Percentiles rank a stretch among this genome's conserved stretches.
Evolutionary conservation across 1,284 basidiomycete genomes (phyloP).

Genomic region (Austropuccinia psidii): DNA sequence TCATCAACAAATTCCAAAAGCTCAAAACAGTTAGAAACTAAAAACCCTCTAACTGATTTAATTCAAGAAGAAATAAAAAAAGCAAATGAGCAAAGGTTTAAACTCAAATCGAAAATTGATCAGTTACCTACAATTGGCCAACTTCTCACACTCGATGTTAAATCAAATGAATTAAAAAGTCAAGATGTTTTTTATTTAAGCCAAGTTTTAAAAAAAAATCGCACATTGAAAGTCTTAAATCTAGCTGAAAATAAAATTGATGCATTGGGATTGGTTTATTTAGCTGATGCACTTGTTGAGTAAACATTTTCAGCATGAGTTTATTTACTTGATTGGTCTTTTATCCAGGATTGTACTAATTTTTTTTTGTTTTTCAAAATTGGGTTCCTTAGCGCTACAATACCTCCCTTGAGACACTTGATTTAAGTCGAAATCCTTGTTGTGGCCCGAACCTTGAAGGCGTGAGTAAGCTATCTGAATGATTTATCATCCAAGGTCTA

Average conservation of each 20-base stretch:
- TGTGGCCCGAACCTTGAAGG: conserved; percentile 78
- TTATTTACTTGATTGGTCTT: not conserved
- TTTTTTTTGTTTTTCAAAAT: not conserved
- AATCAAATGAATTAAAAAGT: conserved; percentile 30
- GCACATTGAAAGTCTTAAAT: conserved; percentile 88
- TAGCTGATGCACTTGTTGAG: conserved; percentile 80
- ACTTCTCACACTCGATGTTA: conserved; percentile 28
- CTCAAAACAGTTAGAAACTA: not conserved
- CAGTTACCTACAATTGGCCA: conserved; percentile 24
- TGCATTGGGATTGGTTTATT: conserved; percentile 63
- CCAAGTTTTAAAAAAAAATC: conserved; percentile 89
- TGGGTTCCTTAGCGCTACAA: conserved; percentile 71
- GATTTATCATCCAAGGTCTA: too few relatives aligned
- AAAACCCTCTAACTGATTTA: not conserved
- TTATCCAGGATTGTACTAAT: not conserved
- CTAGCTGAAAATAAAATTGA: conserved; percentile 89
- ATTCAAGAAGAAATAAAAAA: conserved; percentile 24
- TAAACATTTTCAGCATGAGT: conserved; percentile 33
- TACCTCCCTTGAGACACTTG: conserved; percentile 81
- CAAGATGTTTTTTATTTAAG: conserved; percentile 77
- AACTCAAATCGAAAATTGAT: conserved; percentile 22
- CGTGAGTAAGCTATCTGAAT: conserved; percentile 57
- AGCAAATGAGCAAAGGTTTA: conserved; percentile 20
- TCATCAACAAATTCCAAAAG: not conserved
- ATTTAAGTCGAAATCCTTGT: conserved; percentile 87